These are phyloP conservation scores for Amanita fuliginea DNA, from an alignment of 768 basidiomycete genomes.

Conservation along the genomic window DNA sequence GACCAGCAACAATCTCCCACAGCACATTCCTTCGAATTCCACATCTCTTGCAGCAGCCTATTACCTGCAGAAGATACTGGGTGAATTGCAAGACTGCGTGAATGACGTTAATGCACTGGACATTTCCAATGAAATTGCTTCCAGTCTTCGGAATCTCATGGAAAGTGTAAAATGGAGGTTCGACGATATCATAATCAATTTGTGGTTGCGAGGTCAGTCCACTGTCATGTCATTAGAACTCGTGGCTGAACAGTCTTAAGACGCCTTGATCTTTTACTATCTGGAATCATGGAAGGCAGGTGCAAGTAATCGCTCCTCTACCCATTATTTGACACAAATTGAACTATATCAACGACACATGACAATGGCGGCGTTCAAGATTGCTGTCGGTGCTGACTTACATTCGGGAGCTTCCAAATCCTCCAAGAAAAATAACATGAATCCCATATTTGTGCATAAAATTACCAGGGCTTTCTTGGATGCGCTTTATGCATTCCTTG, in stretches of 20 bases:
- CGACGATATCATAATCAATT: conserved; percentile 62
- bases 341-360: conserved; percentile 75
- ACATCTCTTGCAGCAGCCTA: conserved; percentile 77
- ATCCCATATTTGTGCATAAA: conserved; percentile 55
- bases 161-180: conserved; percentile 86
- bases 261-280: conserved; percentile 71
- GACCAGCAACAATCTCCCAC: conserved; percentile 28
- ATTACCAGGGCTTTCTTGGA: conserved; percentile 83
- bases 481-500: conserved; percentile 72
- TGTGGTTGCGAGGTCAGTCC: conserved; percentile 74
- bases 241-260: conserved; percentile 25
- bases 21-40: conserved; percentile 59
- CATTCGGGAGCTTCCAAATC: conserved; percentile 36
- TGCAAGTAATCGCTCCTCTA: conserved; percentile 50
- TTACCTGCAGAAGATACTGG: conserved; percentile 69
- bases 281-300: conserved; percentile 81
- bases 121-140: conserved; percentile 63
- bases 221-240: neutral
- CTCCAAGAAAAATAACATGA: conserved; percentile 46
- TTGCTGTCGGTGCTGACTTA: conserved; percentile 68
- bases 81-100: conserved; percentile 79
- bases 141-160: conserved; percentile 59
- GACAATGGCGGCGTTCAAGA: conserved; percentile 64
- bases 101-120: conserved; percentile 75
- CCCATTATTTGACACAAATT: conserved; percentile 66